These are phyloP conservation scores for Nidula microcarpa DNA, from an alignment of 768 basidiomycete species.

Conservation along the genomic window DNA sequence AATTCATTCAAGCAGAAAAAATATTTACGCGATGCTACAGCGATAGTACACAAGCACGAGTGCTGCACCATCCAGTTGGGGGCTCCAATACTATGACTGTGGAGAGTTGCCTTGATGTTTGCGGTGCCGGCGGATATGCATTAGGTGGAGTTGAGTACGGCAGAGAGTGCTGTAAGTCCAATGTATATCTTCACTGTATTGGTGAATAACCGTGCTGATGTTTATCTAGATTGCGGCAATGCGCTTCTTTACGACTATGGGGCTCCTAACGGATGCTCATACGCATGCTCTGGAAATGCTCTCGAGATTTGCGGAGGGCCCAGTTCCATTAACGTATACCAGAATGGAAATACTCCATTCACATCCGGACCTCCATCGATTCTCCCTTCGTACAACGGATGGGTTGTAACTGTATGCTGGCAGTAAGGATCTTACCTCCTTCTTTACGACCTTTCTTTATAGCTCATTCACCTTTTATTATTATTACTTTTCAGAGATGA, in stretches of 20 bases:
- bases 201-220: background rate
- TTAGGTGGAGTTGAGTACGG: constrained; percentile 16
- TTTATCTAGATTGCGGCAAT: constrained; percentile 13
- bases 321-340: constrained; percentile 13
- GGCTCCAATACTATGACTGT: constrained; percentile 10
- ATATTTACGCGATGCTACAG: background rate
- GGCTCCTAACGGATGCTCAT: constrained; percentile 4
- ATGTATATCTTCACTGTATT: background rate
- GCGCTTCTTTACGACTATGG: constrained; percentile 12
- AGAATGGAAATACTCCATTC: constrained; percentile 10
- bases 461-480: no score
- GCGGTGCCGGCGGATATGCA: constrained; percentile 7
- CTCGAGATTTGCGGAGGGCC: constrained; percentile 15
- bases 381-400: constrained; percentile 7
- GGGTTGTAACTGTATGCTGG: constrained; percentile 10
- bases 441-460: no score
- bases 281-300: constrained; percentile 11
- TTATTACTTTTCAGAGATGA: constrained; percentile 4
- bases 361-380: constrained; percentile 10
- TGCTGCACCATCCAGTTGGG: constrained; percentile 7
- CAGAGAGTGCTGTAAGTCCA: constrained; percentile 14
- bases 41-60: constrained; percentile 6
- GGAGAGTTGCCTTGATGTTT: constrained; percentile 13
- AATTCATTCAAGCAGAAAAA: background rate
- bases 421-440: constrained; percentile 2